A percentile compares a stretch with the other conserved stretches of the same genome.
phyloP scores from a whole-genome alignment of 1,139 yeast genomes.

The Candida pseudocylindracea region DNA sequence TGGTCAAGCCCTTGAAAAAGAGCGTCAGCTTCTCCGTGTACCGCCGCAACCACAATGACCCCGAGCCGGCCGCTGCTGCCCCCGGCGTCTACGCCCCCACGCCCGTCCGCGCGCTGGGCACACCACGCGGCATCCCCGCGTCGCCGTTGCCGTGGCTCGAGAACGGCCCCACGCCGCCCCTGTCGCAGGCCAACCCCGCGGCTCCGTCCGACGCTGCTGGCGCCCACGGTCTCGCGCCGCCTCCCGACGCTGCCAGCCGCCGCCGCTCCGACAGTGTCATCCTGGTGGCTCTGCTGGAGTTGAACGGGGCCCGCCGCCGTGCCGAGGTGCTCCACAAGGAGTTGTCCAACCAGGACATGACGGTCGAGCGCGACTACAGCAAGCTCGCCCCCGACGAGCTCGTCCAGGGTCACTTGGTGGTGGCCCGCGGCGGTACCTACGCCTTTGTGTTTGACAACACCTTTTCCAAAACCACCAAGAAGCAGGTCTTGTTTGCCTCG shows the following conservation, averaged over 20 bases:
- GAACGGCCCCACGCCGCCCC: no score
- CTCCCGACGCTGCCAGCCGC: background rate
- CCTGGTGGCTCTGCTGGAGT: constrained; percentile 16
- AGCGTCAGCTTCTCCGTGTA: constrained; percentile 55
- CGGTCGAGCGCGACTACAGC: constrained; percentile 15
- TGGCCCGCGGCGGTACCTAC: constrained; percentile 37
- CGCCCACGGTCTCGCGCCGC: background rate
- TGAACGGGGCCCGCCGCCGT: constrained; percentile 15
- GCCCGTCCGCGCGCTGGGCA: no score
- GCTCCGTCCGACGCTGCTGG: background rate
- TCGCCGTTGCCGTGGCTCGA: no score
- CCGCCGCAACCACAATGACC: constrained; percentile 9
- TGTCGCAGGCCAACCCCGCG: background rate
- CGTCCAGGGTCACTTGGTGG: constrained; percentile 38
- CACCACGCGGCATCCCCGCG: no score
- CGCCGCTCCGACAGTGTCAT: constrained; percentile 4
- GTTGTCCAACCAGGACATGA: constrained; percentile 13
- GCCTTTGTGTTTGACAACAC: constrained; percentile 90
- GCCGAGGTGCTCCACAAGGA: constrained; percentile 15
- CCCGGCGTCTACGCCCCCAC: no score
- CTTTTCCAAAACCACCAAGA: constrained; percentile 67
- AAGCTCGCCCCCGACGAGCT: constrained; percentile 29
- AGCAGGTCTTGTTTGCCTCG: constrained; percentile 38
- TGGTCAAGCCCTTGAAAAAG: constrained; percentile 61
- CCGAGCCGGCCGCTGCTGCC: no score